Evolutionary conservation across 495 filamentous ascomycete genomes (phyloP), one percentile per base, ranked within the genome.

Genomic region (Margaritispora aquatica): DNA sequence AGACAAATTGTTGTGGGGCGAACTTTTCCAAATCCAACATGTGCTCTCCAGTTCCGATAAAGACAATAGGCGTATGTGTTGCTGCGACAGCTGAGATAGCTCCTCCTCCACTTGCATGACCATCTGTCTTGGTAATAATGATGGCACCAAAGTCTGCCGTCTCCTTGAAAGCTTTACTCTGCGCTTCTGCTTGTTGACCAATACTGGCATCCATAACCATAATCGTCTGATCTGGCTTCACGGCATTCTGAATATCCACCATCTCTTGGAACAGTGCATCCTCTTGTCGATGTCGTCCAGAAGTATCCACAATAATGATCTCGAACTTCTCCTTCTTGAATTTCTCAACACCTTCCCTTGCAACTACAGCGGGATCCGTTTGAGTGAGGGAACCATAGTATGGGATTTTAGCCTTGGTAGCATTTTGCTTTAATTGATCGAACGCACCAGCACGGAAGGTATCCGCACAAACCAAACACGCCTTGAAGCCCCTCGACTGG

Each of bases 291-390:
- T 99, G 94, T 59, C 94, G 80, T 64, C 94, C 94, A 58, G 86
- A 90, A 1, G 94, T 99, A 77, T 99, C 94, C 19, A 99, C 94
- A 61, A 99, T 96, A 63, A 99, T 99, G 54, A 99, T 85, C 73
- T 99, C 94, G 69, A 97, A 99, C 2, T 85, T 79, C 79, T 99
- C 95, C 75, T 96, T 97, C 78, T 96, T 97, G 80, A 99, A 99
- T 73, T 96, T 95, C 29, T 96, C 92, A 13, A 99, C 95, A 69
- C 94, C 94, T 65, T 97, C 94, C 1, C 84, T 80, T 0, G 95
- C 91, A 20, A 99, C 95, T 24, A 90, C 84, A 3, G 91, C 93
- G 1, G 94, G 94, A 70, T 99, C 95, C 9, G 92, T 97, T 70
- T 97, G 91, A 0, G 93, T 97, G 51, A 97, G 75, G 60, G 88